Evolutionary conservation across 1,284 basidiomycete species (phyloP).

Genomic region (Sutorius eximius): DNA sequence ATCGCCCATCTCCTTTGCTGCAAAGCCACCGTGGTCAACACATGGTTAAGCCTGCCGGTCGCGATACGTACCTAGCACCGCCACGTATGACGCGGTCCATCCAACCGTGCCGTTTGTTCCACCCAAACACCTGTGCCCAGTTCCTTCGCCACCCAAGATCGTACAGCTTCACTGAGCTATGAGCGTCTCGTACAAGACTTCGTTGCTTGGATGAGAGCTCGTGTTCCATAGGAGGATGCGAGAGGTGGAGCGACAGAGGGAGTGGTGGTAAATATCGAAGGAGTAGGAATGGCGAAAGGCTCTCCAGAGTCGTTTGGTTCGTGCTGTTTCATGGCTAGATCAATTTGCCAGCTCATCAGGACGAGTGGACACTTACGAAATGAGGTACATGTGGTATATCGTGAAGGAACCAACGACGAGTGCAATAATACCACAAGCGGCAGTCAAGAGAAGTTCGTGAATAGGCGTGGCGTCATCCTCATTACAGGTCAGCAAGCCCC

Average conservation of each 20-base stretch:
- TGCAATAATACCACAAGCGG: conserved; percentile 61
- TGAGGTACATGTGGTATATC: conserved; percentile 77
- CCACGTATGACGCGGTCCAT: conserved; percentile 54
- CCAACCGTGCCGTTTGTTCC: conserved; percentile 51
- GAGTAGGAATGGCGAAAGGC: conserved; percentile 74
- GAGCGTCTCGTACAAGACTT: conserved; percentile 63
- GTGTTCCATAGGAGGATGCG: conserved; percentile 72
- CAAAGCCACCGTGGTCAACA: conserved; percentile 7
- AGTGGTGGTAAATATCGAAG: conserved; percentile 67
- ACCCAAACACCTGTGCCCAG: conserved; percentile 66
- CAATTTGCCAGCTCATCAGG: not conserved
- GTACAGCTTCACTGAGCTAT: conserved; percentile 67
- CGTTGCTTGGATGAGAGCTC: conserved; percentile 74
- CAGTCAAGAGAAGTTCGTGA: conserved; percentile 66
- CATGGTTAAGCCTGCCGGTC: not conserved
- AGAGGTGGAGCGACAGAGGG: conserved; percentile 50
- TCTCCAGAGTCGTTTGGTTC: conserved; percentile 85
- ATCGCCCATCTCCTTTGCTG: conserved; percentile 66
- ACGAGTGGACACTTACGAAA: conserved; percentile 55
- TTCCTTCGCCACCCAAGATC: conserved; percentile 78
- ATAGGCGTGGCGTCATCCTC: conserved; percentile 69
- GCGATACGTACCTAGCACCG: conserved; percentile 54
- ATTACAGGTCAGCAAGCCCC: conserved; percentile 6
- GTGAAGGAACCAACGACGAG: conserved; percentile 77
- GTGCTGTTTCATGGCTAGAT: conserved; percentile 48